Base-by-base conservation (phyloP, 306 rosid genomes). In the Purshia tridentata region DNA sequence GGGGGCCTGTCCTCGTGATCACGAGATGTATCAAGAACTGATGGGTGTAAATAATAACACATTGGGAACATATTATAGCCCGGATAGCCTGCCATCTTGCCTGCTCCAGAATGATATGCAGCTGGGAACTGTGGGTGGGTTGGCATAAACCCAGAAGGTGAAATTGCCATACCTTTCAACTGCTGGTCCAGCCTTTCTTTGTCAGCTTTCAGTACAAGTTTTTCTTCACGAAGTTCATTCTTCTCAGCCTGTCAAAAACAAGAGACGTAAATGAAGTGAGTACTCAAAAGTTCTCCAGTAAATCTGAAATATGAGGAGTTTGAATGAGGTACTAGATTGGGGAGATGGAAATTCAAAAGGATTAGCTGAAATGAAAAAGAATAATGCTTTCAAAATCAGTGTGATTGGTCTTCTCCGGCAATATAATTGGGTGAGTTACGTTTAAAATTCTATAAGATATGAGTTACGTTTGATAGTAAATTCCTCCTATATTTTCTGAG, bases 1-100 rank as follows among this genome's bases (percentile, higher is more conserved):
- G 99, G 99, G 44, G 99, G 99, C 91, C 99, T 90, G 74, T 86
- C 95, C 84, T 91, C 91, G 23, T 94, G 99, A 86, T 94, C 99
- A 40, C 70, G 91, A 13, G 99, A 88, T 23, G 96, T 91, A 75
- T 94, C 99, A 8, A 87, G 82, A 22, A 84, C 72, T 2, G 88
- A 79, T 23, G 81, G 88, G 75, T 95, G 95, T 77, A 94, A 77
- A 77, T 90, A 91, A 56, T 89, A 95, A 96, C 96, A 94, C 96
- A 91, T 89, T 15, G 97, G 97, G 54, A 88, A 70, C 48, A 87
- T 77, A 44, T 97, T 90, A 76, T 90, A 91, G 73, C 95, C 77
- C 12, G 97, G 96, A 76, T 77, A 94, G 39, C 89, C 85, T 60
- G 96, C 87, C 96, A 91, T 88, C 89, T 94, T 94, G 78, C 83